These are phyloP conservation scores for Leucosporidium creatinivorum DNA, from an alignment of 768 basidiomycete genomes.

Conservation along the genomic window DNA sequence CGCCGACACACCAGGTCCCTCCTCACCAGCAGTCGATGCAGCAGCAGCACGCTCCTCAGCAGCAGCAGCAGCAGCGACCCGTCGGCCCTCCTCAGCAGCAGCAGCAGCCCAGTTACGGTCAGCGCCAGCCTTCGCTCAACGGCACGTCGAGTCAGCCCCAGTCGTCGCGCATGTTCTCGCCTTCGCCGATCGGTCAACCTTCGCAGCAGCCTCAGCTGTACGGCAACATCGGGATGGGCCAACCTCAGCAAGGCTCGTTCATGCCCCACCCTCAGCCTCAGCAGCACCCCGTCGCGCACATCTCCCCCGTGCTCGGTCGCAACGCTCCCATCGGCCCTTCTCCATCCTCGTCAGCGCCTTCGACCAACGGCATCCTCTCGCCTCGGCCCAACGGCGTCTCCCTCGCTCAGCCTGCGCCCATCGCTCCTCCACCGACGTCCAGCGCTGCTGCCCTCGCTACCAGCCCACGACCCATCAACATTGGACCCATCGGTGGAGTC, in stretches of 20 bases:
- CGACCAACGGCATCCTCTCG: neutral
- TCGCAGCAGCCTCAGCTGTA: neutral
- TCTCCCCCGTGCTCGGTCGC: constrained; percentile 17
- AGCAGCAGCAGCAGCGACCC: neutral
- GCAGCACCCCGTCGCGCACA: constrained; percentile 9
- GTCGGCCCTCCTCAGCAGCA: constrained; percentile 10
- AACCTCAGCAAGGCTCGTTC: constrained; percentile 11
- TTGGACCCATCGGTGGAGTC: constrained; percentile 20
- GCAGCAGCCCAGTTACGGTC: constrained; percentile 23
- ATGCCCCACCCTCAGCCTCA: constrained; percentile 14
- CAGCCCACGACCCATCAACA: constrained; percentile 7
- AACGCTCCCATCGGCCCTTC: constrained; percentile 17
- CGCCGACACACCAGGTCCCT: neutral
- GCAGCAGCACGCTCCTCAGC: constrained; percentile 7
- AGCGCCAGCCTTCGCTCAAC: constrained; percentile 19
- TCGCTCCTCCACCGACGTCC: constrained; percentile 9
- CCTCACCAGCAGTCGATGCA: constrained; percentile 2
- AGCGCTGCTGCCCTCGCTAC: neutral
- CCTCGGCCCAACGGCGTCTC: constrained; percentile 7
- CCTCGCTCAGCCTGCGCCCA: neutral
- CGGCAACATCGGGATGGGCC: constrained; percentile 13
- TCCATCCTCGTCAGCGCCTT: constrained; percentile 1
- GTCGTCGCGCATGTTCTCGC: constrained; percentile 26
- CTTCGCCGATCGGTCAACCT: constrained; percentile 9
- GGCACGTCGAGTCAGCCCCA: constrained; percentile 1